Base-by-base conservation (phyloP, 192 early-diverging fungal species). In the Umbelopsis sp. region DNA sequence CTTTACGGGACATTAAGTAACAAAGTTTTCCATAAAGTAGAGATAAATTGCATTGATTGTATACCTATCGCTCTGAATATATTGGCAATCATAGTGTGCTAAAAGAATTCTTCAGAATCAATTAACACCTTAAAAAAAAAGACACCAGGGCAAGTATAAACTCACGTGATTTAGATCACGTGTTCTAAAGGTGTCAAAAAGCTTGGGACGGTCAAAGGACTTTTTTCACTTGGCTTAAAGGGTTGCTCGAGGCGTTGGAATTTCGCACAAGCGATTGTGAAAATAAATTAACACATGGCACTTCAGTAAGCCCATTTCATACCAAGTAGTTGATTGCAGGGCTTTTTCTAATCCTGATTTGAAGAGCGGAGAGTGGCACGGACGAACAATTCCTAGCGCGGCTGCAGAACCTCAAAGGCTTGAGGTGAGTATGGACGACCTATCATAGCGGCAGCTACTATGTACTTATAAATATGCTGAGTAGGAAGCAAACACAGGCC, bases 401-500 rank as follows among this genome's bases (percentile, higher is more conserved):
- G 41, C 16, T 67, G 32, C 43, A 67, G 41, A 44, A 17, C 29
- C 41, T 67, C 20, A 67, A 47, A 45, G 43, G 45, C 45, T 47
- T 67, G 32, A 20, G 66, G 66, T 67, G 32, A 66, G 34, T 3
- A 66, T 29, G 20, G 1, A 36, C 12, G 4, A 41, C 38, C 12
- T 1, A 11, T 11, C 8, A 41, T 41, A 1, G 38, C 0, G 12
- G 12, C 12, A 6, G 12, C 38, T 41, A 11, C 5, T n/a, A 26
- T 25, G 26, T 25, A 26, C 52, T 53, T n/a, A 53, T 22, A 26
- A 9, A 25, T 25, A n/a, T 26, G 4, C 22, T 41, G 8, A 38
- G 26, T 68, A 75, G 62, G 65, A 38, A 68, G 52, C 74, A 72
- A 53, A 79, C 77, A 66, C 68, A 79, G 52, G 24, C 24, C 21